Evolutionary conservation across 2,329 filamentous ascomycete genomes (phyloP).

Genomic region (Ilyonectria sp.): DNA sequence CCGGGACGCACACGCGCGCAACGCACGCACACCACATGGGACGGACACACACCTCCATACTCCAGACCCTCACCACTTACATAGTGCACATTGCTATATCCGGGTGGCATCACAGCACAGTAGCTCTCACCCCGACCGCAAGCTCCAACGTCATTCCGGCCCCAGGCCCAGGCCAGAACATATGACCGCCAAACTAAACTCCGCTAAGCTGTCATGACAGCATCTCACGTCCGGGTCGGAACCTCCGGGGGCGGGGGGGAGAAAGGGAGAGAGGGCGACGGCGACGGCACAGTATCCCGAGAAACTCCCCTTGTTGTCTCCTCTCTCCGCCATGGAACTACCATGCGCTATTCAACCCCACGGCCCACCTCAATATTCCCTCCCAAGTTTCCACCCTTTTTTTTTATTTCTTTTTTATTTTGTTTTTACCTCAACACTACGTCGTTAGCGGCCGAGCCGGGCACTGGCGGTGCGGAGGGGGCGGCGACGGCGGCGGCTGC

Average conservation of each 20-base stretch:
- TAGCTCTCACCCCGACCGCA: slow-evolving; percentile 22
- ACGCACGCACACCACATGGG: not conserved
- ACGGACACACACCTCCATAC: not conserved
- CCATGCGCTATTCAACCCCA: not conserved
- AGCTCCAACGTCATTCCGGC: slow-evolving; percentile 22
- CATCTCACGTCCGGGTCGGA: not conserved
- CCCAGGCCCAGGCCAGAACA: not conserved
- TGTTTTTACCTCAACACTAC: slow-evolving; percentile 6
- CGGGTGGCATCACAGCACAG: slow-evolving; percentile 6
- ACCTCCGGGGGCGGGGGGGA: not conserved
- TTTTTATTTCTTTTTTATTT: not conserved
- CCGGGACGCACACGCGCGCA: not conserved
- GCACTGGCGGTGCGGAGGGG: not conserved
- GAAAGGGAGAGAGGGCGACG: too few species aligned
- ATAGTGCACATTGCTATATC: not conserved
- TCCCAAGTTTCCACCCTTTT: not conserved
- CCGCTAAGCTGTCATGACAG: not conserved
- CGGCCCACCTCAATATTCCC: not conserved
- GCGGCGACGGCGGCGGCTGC: not conserved
- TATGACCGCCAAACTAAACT: not conserved
- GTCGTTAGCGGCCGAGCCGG: not conserved
- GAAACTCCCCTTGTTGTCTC: not conserved
- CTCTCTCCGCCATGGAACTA: not conserved
- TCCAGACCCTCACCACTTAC: not conserved
- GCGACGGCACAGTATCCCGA: not conserved